Base-by-base conservation (phyloP, 257 asterid species). In the Thymus quinquecostatus region DNA sequence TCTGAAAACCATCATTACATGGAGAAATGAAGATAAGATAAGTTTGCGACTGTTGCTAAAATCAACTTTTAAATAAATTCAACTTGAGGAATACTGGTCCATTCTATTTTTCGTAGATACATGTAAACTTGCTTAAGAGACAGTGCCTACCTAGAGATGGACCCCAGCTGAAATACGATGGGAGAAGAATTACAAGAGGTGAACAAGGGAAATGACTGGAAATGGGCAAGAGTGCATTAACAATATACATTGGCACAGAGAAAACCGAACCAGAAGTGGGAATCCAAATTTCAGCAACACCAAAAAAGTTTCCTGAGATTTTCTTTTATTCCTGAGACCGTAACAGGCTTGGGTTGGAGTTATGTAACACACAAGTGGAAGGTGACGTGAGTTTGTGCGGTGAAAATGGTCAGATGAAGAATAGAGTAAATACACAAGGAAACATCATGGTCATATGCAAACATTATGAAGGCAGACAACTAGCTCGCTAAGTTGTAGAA, bases 1-100 rank as follows among this genome's bases (percentile, higher is more conserved):
- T 75, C 98, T 92, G 89, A 67, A 50, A 71, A 66, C 70, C 47
- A 74, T 48, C 11, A 36, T 36, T 36, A 33, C 11, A 68, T 2
- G 40, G 29, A 56, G 40, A 41, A 53, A 50, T 6, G 21, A 50
- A 64, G n/a, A 55, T 12, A 14, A 30, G 34, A 56, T 40, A 30
- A 40, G 32, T n/a, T 58, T 28, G 41, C 48, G 44, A 65, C n/a
- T 30, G 10, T 27, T 11, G 53, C 30, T 48, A 50, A 58, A 10
- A 13, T 36, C 3, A 71, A 60, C 38, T 3, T 34, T 33, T 33
- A 65, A 34, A 30, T 21, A 14, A 57, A 33, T 32, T 70, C 64
- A 54, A 54, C 38, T 30, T 69, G 36, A 51, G 60, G 13, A 58
- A 9, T 14, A 51, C 36, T 1, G 27, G 6, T 27, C 72, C 59